phyloP scores from a whole-genome alignment of 495 filamentous ascomycete species.

The Aspergillus funiculosus region DNA sequence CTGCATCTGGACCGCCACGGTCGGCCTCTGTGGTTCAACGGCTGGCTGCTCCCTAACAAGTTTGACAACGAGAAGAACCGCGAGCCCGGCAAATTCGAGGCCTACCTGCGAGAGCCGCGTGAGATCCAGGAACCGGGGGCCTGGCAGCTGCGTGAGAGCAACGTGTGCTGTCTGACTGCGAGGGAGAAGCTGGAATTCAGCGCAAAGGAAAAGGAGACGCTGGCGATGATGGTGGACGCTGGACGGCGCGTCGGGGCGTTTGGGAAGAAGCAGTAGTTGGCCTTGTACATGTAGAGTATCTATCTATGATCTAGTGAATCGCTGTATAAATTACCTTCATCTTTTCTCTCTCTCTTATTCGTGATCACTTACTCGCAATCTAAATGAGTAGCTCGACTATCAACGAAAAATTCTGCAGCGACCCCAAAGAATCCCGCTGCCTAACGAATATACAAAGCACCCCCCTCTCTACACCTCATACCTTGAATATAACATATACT shows the following conservation, averaged over 20 bases:
- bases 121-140: neutral
- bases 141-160: conserved; percentile 11
- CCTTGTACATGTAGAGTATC: too few relatives aligned
- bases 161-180: conserved; percentile 16
- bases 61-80: conserved; percentile 10
- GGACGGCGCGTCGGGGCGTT: conserved; percentile 2
- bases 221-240: conserved; percentile 9
- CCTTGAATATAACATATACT: neutral
- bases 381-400: too few relatives aligned
- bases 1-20: conserved; percentile 23
- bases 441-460: too few relatives aligned
- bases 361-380: too few relatives aligned
- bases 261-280: too few relatives aligned
- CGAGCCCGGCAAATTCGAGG: conserved; percentile 12
- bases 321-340: too few relatives aligned
- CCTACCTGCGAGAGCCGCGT: conserved; percentile 13
- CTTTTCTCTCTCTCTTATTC: too few relatives aligned
- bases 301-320: too few relatives aligned
- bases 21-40: conserved; percentile 31
- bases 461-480: too few relatives aligned
- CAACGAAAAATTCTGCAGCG: too few relatives aligned
- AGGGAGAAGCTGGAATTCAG: conserved; percentile 1
- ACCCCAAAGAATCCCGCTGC: too few relatives aligned
- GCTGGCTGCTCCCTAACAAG: conserved; percentile 26
- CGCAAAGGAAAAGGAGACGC: neutral